These are phyloP conservation scores for Trypanosoma platydactyli DNA, from an alignment of 208 protist species.

Conservation along the genomic window DNA sequence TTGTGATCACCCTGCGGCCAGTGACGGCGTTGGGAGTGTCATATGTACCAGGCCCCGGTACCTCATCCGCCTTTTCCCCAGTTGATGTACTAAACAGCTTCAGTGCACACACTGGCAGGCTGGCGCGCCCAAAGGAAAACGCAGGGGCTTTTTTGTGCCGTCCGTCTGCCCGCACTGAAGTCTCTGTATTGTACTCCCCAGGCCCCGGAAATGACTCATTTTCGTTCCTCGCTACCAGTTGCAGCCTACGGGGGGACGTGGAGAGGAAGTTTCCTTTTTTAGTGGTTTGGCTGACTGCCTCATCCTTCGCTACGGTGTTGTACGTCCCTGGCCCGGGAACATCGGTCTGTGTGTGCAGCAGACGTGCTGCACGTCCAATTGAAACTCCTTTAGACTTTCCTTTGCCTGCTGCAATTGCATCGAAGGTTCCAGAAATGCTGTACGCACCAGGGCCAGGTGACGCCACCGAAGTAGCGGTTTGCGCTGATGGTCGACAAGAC, in stretches of 20 bases:
- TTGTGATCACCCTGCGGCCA: conserved; percentile 1
- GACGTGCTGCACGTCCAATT: conserved; percentile 15
- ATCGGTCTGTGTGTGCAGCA: conserved; percentile 8
- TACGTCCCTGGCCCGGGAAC: conserved; percentile 33
- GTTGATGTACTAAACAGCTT: background rate
- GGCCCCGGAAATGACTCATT: conserved; percentile 14
- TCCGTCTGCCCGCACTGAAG: background rate
- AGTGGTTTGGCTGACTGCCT: background rate
- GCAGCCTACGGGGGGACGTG: conserved; percentile 12
- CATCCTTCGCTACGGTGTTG: conserved; percentile 1
- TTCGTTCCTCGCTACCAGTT: background rate
- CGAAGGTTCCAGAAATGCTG: conserved; percentile 45
- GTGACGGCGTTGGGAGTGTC: conserved; percentile 5
- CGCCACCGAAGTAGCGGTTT: background rate
- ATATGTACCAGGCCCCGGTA: conserved; percentile 19
- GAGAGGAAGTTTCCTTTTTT: conserved; percentile 15
- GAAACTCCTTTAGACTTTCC: conserved; percentile 9
- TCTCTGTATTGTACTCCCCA: conserved; percentile 25
- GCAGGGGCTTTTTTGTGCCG: conserved; percentile 28
- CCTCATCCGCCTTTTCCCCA: conserved; percentile 24
- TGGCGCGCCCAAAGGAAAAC: conserved; percentile 29
- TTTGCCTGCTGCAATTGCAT: conserved; percentile 29
- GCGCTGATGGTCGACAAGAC: background rate
- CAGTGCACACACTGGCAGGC: conserved; percentile 3
- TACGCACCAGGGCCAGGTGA: conserved; percentile 67